Evolutionary conservation across 306 rosid genomes (phyloP).

Genomic region (Inga oerstediana): DNA sequence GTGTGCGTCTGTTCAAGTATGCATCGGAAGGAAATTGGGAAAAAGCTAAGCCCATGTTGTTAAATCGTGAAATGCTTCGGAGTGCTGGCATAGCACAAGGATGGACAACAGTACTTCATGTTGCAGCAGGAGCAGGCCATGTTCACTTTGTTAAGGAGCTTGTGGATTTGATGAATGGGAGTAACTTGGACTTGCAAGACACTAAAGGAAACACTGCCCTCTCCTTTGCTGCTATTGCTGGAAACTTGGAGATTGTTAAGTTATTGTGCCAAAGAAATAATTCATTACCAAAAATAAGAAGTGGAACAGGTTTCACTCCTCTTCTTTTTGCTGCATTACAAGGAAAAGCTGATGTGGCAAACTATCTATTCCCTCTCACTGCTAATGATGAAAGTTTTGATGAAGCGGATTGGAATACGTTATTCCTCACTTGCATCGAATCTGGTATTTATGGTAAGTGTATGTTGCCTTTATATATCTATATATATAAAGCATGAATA

Average conservation of each 20-base stretch:
- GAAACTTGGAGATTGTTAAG: background rate
- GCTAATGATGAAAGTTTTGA: too few relatives aligned
- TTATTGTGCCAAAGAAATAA: background rate
- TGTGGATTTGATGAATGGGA: background rate
- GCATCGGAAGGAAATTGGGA: constrained; percentile 33
- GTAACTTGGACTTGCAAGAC: constrained; percentile 25
- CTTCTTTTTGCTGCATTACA: background rate
- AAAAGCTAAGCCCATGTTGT: background rate
- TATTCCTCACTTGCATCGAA: too few relatives aligned
- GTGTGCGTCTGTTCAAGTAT: constrained; percentile 40
- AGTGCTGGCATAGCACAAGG: constrained; percentile 23
- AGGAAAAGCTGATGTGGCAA: constrained; percentile 36
- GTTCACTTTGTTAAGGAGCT: background rate
- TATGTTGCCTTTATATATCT: too few relatives aligned
- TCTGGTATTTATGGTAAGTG: too few relatives aligned
- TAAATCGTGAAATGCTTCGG: background rate
- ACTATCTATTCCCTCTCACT: background rate
- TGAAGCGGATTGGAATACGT: too few relatives aligned
- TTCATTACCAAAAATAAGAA: background rate
- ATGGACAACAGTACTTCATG: constrained; percentile 25
- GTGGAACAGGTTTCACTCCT: constrained; percentile 14
- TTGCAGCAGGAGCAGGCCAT: constrained; percentile 23
- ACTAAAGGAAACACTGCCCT: constrained; percentile 32
- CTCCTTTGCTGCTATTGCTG: constrained; percentile 34
- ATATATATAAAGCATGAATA: too few relatives aligned